Percentiles rank a stretch among this genome's conserved stretches.
phyloP scores from a whole-genome alignment of 306 rosid species.

The Quercus ilex region DNA sequence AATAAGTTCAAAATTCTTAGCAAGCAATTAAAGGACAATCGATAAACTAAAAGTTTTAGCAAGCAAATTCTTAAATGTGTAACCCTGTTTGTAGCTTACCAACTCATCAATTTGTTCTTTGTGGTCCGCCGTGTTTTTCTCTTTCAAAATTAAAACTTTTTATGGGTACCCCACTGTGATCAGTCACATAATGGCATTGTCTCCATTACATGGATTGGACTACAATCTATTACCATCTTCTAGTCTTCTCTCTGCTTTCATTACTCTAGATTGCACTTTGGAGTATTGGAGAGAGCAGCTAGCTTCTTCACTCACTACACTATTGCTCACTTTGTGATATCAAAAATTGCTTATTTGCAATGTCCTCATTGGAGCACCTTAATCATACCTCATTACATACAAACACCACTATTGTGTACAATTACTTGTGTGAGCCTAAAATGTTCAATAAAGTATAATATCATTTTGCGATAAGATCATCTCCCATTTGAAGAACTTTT shows the following conservation, averaged over 20 bases:
- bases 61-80: constrained; percentile 37
- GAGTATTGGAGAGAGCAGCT: too few species aligned
- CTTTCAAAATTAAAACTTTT: constrained; percentile 13
- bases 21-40: too few species aligned
- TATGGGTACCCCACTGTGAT: constrained; percentile 21
- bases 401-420: too few species aligned
- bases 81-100: constrained; percentile 45
- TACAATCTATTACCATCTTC: background rate
- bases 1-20: background rate
- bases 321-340: too few species aligned
- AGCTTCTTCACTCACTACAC: too few species aligned
- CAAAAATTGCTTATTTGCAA: too few species aligned
- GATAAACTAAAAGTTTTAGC: background rate
- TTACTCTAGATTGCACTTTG: background rate
- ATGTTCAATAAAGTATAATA: too few species aligned
- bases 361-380: too few species aligned
- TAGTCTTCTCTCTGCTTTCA: background rate
- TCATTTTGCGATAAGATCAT: too few species aligned
- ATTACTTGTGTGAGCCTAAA: too few species aligned
- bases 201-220: background rate
- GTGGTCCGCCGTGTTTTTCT: constrained; percentile 32
- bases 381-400: too few species aligned
- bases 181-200: constrained; percentile 12
- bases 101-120: constrained; percentile 33
- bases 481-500: too few species aligned